A percentile compares a stretch with the other conserved stretches of the same genome.
These are phyloP conservation scores for Cercospora zeina DNA, from an alignment of 2,329 filamentous ascomycete genomes.

Conservation along the genomic window DNA sequence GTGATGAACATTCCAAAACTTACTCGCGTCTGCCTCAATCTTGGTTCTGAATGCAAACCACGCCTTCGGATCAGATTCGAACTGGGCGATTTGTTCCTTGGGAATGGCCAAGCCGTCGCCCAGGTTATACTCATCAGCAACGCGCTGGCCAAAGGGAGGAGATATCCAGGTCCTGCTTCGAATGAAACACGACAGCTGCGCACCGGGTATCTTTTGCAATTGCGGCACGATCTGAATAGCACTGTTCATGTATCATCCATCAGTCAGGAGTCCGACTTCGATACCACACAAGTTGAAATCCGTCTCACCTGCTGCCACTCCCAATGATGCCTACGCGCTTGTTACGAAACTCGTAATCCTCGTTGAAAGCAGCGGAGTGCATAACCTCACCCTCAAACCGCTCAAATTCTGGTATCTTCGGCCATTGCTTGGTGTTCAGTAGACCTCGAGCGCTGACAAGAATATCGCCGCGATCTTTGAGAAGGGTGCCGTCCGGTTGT, in stretches of 20 bases:
- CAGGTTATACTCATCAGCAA: conserved; percentile 41
- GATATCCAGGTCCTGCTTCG: conserved; percentile 66
- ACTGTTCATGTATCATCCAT: conserved; percentile 23
- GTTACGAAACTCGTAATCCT: conserved; percentile 34
- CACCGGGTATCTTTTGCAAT: conserved; percentile 40
- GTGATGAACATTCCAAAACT: not conserved
- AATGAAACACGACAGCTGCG: conserved; percentile 62
- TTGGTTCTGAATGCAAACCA: conserved; percentile 55
- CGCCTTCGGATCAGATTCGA: conserved; percentile 57
- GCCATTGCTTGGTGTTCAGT: conserved; percentile 28
- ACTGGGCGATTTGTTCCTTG: conserved; percentile 56
- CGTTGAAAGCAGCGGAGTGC: conserved; percentile 45
- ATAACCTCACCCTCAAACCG: conserved; percentile 42
- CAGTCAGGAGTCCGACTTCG: not conserved
- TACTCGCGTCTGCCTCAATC: conserved; percentile 53
- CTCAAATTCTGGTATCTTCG: conserved; percentile 41
- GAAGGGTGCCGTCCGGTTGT: conserved; percentile 17
- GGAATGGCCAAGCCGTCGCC: conserved; percentile 56
- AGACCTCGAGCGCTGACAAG: conserved; percentile 28
- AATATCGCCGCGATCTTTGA: conserved; percentile 26
- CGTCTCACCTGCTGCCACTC: conserved; percentile 37
- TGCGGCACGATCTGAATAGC: conserved; percentile 47
- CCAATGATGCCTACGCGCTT: conserved; percentile 47
- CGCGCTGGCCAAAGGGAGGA: conserved; percentile 51
- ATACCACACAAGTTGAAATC: not conserved